Evolutionary conservation across 108 stramenopile species (phyloP).

Genomic region (Asterionellopsis glacialis): DNA sequence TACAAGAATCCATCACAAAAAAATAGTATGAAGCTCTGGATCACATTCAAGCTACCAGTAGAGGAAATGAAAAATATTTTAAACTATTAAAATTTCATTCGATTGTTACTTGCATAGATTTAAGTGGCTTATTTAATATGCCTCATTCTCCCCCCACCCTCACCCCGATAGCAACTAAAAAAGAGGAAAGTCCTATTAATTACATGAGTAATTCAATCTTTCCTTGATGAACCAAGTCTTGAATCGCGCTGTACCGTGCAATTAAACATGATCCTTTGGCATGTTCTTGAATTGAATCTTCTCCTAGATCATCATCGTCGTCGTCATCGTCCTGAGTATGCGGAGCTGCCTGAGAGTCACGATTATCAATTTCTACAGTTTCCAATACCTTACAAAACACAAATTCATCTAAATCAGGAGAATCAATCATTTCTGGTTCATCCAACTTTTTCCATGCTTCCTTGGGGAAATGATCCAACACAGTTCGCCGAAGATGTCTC

Average conservation of each 20-base stretch:
- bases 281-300: conserved; percentile 40
- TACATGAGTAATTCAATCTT: conserved; percentile 30
- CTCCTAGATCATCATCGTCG: conserved; percentile 28
- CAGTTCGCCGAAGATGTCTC: conserved; percentile 53
- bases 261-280: conserved; percentile 37
- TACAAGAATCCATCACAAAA: no score
- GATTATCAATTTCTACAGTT: conserved; percentile 37
- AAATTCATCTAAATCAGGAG: conserved; percentile 47
- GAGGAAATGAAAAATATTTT: no score
- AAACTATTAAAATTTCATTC: no score
- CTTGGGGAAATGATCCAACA: conserved; percentile 53
- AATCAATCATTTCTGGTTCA: conserved; percentile 66
- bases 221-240: conserved; percentile 34
- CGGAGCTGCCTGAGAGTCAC: conserved; percentile 1
- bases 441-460: conserved; percentile 68
- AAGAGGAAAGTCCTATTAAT: no score
- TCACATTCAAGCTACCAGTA: no score
- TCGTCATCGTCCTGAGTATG: conserved; percentile 6
- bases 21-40: no score
- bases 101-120: no score
- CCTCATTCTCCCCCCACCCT: no score
- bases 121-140: no score
- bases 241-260: conserved; percentile 39
- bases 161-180: no score
- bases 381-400: conserved; percentile 51